Percentiles rank a stretch among this genome's conserved stretches.
Evolutionary conservation across 2,329 filamentous ascomycete genomes (phyloP).

Genomic region (Neopestalotiopsis clavispora): DNA sequence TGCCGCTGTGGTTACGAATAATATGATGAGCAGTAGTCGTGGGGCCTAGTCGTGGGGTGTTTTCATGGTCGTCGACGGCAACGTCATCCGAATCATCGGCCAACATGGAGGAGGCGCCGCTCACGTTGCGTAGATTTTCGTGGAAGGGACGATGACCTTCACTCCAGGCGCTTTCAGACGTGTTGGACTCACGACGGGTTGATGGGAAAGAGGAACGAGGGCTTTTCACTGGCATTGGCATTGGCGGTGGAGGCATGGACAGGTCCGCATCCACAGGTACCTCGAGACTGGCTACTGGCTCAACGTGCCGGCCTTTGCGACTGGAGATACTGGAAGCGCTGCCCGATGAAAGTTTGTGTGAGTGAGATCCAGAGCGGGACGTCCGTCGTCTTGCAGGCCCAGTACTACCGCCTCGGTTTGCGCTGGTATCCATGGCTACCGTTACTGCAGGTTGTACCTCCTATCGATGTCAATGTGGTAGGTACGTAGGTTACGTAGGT

Average conservation of each 20-base stretch:
- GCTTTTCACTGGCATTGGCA: constrained; percentile 42
- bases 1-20: constrained; percentile 26
- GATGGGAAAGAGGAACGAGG: constrained; percentile 46
- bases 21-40: constrained; percentile 29
- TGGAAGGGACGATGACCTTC: constrained; percentile 36
- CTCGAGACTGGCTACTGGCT: constrained; percentile 60
- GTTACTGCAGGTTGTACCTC: background rate
- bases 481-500: too few species aligned
- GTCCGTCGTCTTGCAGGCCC: constrained; percentile 26
- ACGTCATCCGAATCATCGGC: constrained; percentile 41
- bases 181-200: constrained; percentile 48
- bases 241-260: constrained; percentile 64
- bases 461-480: too few species aligned
- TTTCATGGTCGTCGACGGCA: constrained; percentile 50
- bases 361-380: constrained; percentile 30
- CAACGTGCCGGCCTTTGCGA: constrained; percentile 63
- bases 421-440: constrained; percentile 15
- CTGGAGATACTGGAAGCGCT: constrained; percentile 35
- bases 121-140: constrained; percentile 27
- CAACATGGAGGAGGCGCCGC: background rate
- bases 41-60: constrained; percentile 53
- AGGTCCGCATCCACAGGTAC: constrained; percentile 64
- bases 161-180: constrained; percentile 43
- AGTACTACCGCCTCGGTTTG: constrained; percentile 18
- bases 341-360: constrained; percentile 47